Evolutionary conservation across 2,329 filamentous ascomycete species (phyloP).

Genomic region (Trichoderma oligosporum): DNA sequence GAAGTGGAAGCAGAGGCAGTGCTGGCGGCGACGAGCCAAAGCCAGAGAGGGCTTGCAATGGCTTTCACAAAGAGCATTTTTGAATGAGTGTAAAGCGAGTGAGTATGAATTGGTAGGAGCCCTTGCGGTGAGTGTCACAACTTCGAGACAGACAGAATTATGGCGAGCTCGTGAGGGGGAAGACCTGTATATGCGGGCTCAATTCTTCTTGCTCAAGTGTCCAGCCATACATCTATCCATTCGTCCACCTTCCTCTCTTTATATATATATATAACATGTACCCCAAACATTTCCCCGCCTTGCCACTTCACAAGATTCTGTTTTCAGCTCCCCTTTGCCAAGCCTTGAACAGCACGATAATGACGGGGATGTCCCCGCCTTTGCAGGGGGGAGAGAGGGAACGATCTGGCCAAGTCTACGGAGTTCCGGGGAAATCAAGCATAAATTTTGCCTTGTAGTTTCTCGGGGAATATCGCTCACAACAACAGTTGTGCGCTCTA

Average conservation of each 20-base stretch:
- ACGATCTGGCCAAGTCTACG: neutral
- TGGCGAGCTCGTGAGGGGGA: neutral
- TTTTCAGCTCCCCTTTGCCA: neutral
- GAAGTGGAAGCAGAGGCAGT: neutral
- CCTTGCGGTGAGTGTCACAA: neutral
- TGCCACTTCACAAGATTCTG: neutral
- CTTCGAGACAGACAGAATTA: neutral
- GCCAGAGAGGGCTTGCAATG: neutral
- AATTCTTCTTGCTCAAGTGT: too few relatives aligned
- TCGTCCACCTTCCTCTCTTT: neutral
- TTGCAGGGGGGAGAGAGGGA: neutral
- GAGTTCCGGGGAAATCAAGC: neutral
- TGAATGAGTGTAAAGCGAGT: neutral
- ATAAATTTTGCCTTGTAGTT: neutral
- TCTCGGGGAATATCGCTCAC: neutral
- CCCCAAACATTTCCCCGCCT: neutral
- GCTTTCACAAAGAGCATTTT: constrained; percentile 2
- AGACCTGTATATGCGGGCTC: neutral
- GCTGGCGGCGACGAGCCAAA: constrained; percentile 5
- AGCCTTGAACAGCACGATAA: neutral
- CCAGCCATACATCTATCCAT: neutral
- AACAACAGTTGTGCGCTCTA: neutral
- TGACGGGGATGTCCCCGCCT: neutral
- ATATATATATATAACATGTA: neutral
- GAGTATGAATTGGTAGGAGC: too few relatives aligned